A percentile compares a stretch with the other conserved stretches of the same genome.
Evolutionary conservation across 768 basidiomycete species (phyloP).

Genomic region (Leccinum disarticulatum): DNA sequence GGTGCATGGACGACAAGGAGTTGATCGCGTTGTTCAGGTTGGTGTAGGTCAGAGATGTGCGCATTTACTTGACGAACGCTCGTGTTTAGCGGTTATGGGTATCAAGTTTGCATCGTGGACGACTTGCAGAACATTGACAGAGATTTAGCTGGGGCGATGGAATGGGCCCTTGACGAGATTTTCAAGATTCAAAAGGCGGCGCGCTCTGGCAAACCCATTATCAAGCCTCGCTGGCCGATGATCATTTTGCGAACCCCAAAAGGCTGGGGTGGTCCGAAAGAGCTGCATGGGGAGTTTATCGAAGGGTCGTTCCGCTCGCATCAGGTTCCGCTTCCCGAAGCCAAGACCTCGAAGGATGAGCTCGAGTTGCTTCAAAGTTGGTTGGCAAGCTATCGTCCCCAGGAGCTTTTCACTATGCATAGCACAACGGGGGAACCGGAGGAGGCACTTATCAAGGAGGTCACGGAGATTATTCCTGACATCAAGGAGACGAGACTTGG

Average conservation of each 20-base stretch:
- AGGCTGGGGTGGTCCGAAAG: constrained; percentile 69
- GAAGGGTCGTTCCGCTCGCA: constrained; percentile 85
- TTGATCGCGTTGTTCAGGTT: constrained; percentile 72
- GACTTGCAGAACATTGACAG: constrained; percentile 65
- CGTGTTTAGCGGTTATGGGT: constrained; percentile 70
- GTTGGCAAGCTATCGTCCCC: constrained; percentile 69
- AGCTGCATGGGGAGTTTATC: constrained; percentile 65
- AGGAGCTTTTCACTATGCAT: constrained; percentile 57
- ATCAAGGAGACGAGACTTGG: constrained; percentile 63
- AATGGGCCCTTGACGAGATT: constrained; percentile 77
- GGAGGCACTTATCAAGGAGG: constrained; percentile 52
- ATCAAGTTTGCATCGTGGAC: constrained; percentile 82
- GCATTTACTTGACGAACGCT: background rate
- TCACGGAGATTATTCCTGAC: constrained; percentile 61
- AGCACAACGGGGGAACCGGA: constrained; percentile 22
- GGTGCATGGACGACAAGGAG: constrained; percentile 90
- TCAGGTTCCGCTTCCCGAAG: constrained; percentile 82
- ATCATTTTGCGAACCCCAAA: constrained; percentile 86
- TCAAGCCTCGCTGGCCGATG: constrained; percentile 91
- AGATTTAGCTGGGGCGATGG: constrained; percentile 77
- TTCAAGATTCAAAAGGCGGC: constrained; percentile 78
- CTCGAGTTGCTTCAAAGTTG: constrained; percentile 65
- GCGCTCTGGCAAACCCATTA: constrained; percentile 68
- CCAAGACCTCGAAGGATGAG: constrained; percentile 63
- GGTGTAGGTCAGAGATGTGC: background rate